phyloP scores from a whole-genome alignment of 192 early-diverging fungal genomes.

The Allomyces macrogynus region DNA sequence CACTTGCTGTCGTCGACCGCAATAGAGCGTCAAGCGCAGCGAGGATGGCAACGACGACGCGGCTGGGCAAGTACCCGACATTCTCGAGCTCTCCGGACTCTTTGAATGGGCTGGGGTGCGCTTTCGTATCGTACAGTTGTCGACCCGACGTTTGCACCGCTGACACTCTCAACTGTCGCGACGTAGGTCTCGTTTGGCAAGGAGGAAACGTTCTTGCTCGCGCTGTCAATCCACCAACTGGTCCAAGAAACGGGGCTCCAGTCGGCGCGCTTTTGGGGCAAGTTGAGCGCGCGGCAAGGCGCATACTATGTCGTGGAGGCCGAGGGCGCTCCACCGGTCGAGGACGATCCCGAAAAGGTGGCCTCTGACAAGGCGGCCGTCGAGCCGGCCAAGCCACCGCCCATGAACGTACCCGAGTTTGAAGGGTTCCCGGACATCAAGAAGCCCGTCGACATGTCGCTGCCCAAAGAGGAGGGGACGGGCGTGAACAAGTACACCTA shows the following conservation, averaged over 20 bases:
- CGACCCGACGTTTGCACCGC: too few relatives aligned
- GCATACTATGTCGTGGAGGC: conserved; percentile 25
- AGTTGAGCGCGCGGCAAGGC: conserved; percentile 14
- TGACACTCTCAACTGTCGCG: too few relatives aligned
- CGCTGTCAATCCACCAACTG: conserved; percentile 28
- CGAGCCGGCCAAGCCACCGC: conserved; percentile 4
- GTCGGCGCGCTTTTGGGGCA: conserved; percentile 36
- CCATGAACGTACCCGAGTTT: neutral
- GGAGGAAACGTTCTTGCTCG: conserved; percentile 31
- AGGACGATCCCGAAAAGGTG: conserved; percentile 25
- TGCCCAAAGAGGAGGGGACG: conserved; percentile 18
- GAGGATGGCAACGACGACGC: conserved; percentile 12
- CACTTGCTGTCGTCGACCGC: too few relatives aligned
- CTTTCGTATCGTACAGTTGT: too few relatives aligned
- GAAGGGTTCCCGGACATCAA: conserved; percentile 16
- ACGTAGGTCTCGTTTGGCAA: conserved; percentile 22
- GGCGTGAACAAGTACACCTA: conserved; percentile 42
- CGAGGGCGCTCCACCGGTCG: conserved; percentile 29
- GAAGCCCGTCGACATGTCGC: conserved; percentile 9
- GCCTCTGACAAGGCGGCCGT: conserved; percentile 5
- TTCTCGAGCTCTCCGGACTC: conserved; percentile 28
- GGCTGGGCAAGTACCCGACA: conserved; percentile 32
- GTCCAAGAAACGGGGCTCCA: conserved; percentile 27
- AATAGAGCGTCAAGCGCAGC: neutral
- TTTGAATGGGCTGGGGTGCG: conserved; percentile 37